These are phyloP conservation scores for Raphanus hybrid DNA, from an alignment of 441 rosid genomes.

Conservation along the genomic window DNA sequence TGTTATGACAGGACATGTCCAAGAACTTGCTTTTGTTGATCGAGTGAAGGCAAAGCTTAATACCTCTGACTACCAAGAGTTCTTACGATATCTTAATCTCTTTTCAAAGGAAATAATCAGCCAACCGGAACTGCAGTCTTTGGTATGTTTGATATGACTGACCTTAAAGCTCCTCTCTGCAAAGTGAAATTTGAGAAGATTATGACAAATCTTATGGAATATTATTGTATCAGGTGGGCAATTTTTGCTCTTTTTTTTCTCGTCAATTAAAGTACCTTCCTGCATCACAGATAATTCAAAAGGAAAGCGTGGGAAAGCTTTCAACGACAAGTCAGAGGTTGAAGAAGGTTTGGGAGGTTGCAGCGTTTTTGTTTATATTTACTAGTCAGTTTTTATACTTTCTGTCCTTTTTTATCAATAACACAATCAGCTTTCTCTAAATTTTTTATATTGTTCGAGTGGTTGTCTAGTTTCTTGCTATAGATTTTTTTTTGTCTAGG, in stretches of 20 bases:
- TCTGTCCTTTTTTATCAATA: neutral
- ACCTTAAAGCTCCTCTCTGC: slow-evolving; percentile 22
- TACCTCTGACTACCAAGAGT: slow-evolving; percentile 76
- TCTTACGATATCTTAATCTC: slow-evolving; percentile 85
- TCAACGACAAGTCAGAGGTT: slow-evolving; percentile 27
- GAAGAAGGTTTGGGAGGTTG: slow-evolving; percentile 15
- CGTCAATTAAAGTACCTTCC: neutral
- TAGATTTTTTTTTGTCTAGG: neutral
- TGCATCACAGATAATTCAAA: slow-evolving; percentile 6
- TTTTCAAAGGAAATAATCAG: slow-evolving; percentile 82
- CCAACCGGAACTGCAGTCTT: slow-evolving; percentile 73
- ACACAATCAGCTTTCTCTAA: slow-evolving; percentile 1
- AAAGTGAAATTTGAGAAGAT: neutral
- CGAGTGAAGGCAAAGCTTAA: slow-evolving; percentile 82
- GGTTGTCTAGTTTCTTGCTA: neutral
- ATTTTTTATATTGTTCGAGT: neutral
- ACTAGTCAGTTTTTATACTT: neutral
- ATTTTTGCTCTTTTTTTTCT: slow-evolving; percentile 42
- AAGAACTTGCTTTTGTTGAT: slow-evolving; percentile 81
- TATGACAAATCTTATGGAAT: neutral
- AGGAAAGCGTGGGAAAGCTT: slow-evolving; percentile 8
- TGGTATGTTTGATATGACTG: slow-evolving; percentile 62
- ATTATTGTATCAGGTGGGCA: slow-evolving; percentile 63
- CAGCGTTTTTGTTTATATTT: neutral
- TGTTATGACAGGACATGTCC: slow-evolving; percentile 66